Evolutionary conservation across 2,329 filamentous ascomycete genomes (phyloP), one percentile per base, ranked within the genome.

Genomic region (Amylocarpus encephaloides): DNA sequence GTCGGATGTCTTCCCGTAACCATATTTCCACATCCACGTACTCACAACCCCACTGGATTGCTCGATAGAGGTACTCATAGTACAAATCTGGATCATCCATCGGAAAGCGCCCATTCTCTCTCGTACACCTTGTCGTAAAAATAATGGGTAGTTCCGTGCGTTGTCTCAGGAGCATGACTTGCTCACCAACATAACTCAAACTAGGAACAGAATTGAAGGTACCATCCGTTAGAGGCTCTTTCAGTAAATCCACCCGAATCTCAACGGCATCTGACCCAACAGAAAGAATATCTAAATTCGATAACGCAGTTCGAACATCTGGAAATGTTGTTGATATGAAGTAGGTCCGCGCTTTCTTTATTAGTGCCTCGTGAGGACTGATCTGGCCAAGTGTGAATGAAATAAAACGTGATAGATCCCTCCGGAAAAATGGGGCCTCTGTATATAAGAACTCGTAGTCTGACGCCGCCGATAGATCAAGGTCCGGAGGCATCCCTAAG

Each of bases 391-490:
- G 72, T 5, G 86, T 83, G 63, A 93, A 84, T 5, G 87, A 86
- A 22, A 90, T 78, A 64, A 91, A 93, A 34, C 88, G 80, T 9
- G 87, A 81, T 41, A 93, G 71, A 63, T 93, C 87, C 50, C 87
- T 78, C 26, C 88, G 80, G 54, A 85, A 82, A 65, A 86, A 88
- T 1, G 84, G 78, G 7, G 77, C 75, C 55, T 83, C 78, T 3
- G 85, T 87, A 70, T 93, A 94, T 16, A 94, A 75, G 59, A 92
- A 93, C 66, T 94, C 88, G 69, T 92, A 93, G 69, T 93, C 86
- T 70, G 86, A 91, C 50, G 77, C 68, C 22, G 79, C 72, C 13
- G 83, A 88, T 19, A 90, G 75, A 41, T 73, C 67, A 35, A 77
- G 66, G 58, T 88, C 81, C n/a, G 83, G 81, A 15, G 82, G 80